Evolutionary conservation across 441 rosid species (phyloP).

Genomic region (Manihot esculenta): DNA sequence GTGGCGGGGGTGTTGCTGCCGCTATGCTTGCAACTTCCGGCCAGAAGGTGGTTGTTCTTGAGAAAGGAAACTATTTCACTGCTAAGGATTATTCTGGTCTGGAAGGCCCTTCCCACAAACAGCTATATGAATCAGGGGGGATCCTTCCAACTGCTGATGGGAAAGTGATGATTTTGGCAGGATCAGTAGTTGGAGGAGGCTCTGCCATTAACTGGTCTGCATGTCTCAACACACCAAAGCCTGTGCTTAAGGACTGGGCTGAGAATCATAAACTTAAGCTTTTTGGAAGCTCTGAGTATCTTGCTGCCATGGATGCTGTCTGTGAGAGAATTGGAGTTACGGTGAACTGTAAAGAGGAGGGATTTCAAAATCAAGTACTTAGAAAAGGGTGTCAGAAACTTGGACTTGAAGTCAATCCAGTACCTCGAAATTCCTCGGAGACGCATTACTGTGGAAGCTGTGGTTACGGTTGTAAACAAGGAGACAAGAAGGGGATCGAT

Average conservation of each 20-base stretch:
- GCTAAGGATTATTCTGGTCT: constrained; percentile 50
- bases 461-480: constrained; percentile 69
- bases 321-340: constrained; percentile 76
- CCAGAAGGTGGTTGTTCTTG: constrained; percentile 69
- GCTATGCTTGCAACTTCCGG: constrained; percentile 75
- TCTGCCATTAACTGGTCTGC: constrained; percentile 94
- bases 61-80: constrained; percentile 79
- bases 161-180: constrained; percentile 50
- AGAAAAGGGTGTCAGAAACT: constrained; percentile 75
- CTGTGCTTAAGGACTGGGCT: constrained; percentile 74
- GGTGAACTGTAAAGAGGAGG: constrained; percentile 47
- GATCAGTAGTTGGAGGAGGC: constrained; percentile 83
- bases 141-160: constrained; percentile 44
- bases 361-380: constrained; percentile 76
- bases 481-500: constrained; percentile 86
- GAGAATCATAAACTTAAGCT: constrained; percentile 43
- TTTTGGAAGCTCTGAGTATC: constrained; percentile 50
- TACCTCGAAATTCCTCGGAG: constrained; percentile 74
- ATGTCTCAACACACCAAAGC: constrained; percentile 60
- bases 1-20: constrained; percentile 96
- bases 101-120: constrained; percentile 61
- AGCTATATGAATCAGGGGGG: constrained; percentile 70
- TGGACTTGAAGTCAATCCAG: constrained; percentile 47
- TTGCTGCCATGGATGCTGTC: constrained; percentile 66
- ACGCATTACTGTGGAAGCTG: constrained; percentile 83